Base-by-base conservation (phyloP, 345 rosid genomes). In the Gynandropsis gynandra region DNA sequence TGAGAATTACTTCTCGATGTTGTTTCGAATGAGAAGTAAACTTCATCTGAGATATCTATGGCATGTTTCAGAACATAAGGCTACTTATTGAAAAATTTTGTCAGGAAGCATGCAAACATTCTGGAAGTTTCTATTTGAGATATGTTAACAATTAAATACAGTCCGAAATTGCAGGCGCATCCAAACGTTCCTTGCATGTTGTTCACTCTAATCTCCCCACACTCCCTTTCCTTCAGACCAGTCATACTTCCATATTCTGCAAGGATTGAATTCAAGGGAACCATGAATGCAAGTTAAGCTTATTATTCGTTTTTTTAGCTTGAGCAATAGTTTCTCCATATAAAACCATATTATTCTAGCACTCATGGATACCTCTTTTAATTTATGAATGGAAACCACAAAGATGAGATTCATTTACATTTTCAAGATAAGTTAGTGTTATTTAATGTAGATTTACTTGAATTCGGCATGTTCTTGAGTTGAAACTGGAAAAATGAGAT, bases 231-330 rank as follows among this genome's bases (percentile, higher is more conserved):
- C 19, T 90, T 90, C 70, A 80, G 96, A 68, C 96, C 98, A 15
- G 98, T 87, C 38, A 84, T 90, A 67, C 98, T 90, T 64, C 98
- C 98, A 20, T 95, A 92, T 79, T 92, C 98, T 71, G 95, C 98
- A 19, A 70, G 74, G 52, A 95, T 92, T 34, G 93, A 92, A 59
- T 59, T 92, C 43, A 92, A 92, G 96, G 98, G 50, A 49, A 58
- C 44, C n/a, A 11, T 1, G 18, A 20, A 32, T 9, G 29, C 13
- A 54, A 29, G 5, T 36, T 10, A 44, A 39, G 27, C 3, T 54
- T 16, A 27, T 5, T 41, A 41, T 12, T 8, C 32, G 12, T 36
- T 20, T 35, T 5, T 45, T 47, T 5, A 45, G 5, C n/a, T 62
- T 45, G 14, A 55, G 16, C 36, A 15, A 47, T 0, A 40, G 14